These are phyloP conservation scores for Sclerotinia borealis DNA, from an alignment of 2,329 filamentous ascomycete species.

Conservation along the genomic window DNA sequence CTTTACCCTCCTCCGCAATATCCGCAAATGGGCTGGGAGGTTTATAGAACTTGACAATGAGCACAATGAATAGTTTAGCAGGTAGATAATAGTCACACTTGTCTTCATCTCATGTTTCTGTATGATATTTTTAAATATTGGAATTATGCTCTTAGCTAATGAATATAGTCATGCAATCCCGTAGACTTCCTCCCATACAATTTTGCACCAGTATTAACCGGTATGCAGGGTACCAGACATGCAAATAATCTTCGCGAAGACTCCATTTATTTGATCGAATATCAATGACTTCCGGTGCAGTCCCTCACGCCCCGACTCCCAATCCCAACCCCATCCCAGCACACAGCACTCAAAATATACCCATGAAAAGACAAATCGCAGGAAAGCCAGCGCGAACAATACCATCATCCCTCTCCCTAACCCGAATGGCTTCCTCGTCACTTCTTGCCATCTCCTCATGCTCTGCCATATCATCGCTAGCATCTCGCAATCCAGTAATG, in stretches of 20 bases:
- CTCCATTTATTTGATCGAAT: not conserved
- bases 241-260: not conserved
- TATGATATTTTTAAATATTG: not conserved
- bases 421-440: rapidly evolving
- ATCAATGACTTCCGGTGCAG: not conserved
- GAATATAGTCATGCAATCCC: not conserved
- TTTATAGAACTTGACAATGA: not conserved
- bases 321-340: not conserved
- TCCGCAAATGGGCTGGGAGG: not conserved
- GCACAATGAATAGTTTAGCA: not conserved
- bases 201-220: not conserved
- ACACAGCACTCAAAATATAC: not conserved
- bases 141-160: not conserved
- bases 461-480: not conserved
- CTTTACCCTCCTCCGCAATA: not conserved
- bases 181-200: not conserved
- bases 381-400: not conserved
- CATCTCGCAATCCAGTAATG: not conserved
- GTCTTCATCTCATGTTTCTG: not conserved
- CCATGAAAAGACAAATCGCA: not conserved
- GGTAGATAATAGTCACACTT: not conserved
- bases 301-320: not conserved
- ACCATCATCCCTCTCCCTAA: not conserved
- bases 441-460: not conserved
- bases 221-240: not conserved